Evolutionary conservation across 1,284 basidiomycete genomes (phyloP).

Genomic region (Ustanciosporium gigantosporum): DNA sequence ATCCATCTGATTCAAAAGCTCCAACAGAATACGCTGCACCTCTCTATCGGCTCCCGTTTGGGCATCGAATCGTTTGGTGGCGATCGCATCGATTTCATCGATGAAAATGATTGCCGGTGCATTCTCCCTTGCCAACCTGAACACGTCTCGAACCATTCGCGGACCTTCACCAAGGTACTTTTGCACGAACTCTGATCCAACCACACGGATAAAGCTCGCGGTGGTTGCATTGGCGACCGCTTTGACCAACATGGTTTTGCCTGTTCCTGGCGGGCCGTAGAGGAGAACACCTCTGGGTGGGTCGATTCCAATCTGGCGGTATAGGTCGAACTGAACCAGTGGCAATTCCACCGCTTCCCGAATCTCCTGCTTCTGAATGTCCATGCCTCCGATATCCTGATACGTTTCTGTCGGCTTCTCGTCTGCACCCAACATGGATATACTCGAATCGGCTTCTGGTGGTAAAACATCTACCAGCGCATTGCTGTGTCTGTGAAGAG

Average conservation of each 20-base stretch:
- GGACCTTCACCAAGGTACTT: constrained; percentile 99
- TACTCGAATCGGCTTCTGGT: constrained; percentile 96
- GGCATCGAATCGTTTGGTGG: constrained; percentile 98
- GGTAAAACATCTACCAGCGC: constrained; percentile 97
- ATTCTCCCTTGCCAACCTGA: constrained; percentile 95
- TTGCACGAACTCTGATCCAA: constrained; percentile 97
- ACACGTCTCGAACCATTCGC: constrained; percentile 99
- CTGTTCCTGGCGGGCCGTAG: constrained; percentile 93
- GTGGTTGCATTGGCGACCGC: constrained; percentile 97
- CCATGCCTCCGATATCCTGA: constrained; percentile 85
- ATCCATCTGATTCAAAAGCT: constrained; percentile 99
- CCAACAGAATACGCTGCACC: constrained; percentile 98
- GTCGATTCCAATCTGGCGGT: constrained; percentile 99
- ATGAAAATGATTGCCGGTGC: constrained; percentile 99
- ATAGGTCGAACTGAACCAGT: constrained; percentile 89
- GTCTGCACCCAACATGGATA: constrained; percentile 71
- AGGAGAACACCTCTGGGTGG: constrained; percentile 88
- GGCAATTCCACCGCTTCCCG: constrained; percentile 97
- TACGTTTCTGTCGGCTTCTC: constrained; percentile 70
- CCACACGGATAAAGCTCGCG: constrained; percentile 95
- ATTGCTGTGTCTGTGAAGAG: constrained; percentile 97
- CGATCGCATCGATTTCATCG: constrained; percentile 98
- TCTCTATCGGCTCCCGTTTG: constrained; percentile 99
- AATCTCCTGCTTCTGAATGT: constrained; percentile 98
- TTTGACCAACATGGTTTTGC: constrained; percentile 99